These are phyloP conservation scores for Sonneratia caseolaris DNA, from an alignment of 345 rosid species.

Conservation along the genomic window DNA sequence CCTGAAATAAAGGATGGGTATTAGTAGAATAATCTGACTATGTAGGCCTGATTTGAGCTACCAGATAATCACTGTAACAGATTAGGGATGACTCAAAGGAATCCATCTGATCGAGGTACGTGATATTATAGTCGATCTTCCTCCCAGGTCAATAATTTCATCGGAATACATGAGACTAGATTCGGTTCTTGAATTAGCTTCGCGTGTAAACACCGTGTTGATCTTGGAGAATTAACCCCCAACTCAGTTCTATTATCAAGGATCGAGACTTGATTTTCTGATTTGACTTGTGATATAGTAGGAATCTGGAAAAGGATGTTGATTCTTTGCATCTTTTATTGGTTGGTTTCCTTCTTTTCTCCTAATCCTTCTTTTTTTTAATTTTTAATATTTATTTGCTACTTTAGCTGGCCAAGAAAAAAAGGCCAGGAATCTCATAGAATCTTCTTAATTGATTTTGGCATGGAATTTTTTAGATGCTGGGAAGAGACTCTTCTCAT, in stretches of 20 bases:
- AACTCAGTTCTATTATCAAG: neutral
- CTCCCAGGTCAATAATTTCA: too few species aligned
- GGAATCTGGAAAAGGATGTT: neutral
- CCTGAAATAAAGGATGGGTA: too few species aligned
- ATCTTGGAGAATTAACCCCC: neutral
- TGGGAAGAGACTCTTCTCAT: conserved; percentile 17
- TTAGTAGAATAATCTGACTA: neutral
- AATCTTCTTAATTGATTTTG: neutral
- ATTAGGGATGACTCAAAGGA: too few species aligned
- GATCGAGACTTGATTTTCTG: neutral
- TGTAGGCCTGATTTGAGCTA: neutral
- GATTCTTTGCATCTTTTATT: neutral
- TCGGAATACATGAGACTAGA: too few species aligned
- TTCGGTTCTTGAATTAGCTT: too few species aligned
- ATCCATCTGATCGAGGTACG: too few species aligned
- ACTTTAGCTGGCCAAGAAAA: too few species aligned
- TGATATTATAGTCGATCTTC: too few species aligned
- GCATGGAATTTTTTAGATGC: conserved; percentile 18
- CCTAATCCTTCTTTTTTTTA: neutral
- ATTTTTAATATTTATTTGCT: neutral
- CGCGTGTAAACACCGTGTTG: neutral
- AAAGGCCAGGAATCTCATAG: neutral
- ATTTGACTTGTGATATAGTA: neutral
- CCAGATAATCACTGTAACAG: too few species aligned
- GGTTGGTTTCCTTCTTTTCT: neutral